Percentiles rank a stretch among this genome's conserved stretches.
Evolutionary conservation across 257 asterid genomes (phyloP).

Genomic region (Salvia miltiorrhiza): DNA sequence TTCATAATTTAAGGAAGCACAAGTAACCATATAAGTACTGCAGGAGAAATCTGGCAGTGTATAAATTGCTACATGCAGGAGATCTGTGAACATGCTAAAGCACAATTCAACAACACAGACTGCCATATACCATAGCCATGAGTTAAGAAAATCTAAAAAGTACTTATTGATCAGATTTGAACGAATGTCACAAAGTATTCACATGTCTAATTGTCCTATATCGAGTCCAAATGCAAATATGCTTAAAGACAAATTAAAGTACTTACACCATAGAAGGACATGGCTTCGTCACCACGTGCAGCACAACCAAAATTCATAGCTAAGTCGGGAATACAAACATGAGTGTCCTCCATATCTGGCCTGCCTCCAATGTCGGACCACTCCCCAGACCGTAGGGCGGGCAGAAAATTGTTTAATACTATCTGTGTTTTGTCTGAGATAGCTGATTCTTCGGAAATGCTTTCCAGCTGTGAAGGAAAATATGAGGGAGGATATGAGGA

Average conservation of each 20-base stretch:
- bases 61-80: neutral
- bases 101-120: neutral
- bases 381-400: conserved; percentile 71
- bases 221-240: neutral
- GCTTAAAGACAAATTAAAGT: conserved; percentile 26
- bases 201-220: neutral
- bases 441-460: conserved; percentile 63
- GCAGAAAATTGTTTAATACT: conserved; percentile 48
- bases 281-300: conserved; percentile 55
- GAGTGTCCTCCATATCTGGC: conserved; percentile 81
- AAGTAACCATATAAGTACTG: neutral
- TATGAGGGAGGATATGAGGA: conserved; percentile 5
- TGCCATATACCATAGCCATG: neutral
- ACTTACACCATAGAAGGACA: conserved; percentile 97
- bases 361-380: conserved; percentile 86
- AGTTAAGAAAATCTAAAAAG: neutral
- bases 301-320: conserved; percentile 55
- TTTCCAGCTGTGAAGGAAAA: conserved; percentile 56
- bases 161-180: neutral
- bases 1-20: neutral
- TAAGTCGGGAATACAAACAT: conserved; percentile 70
- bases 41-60: neutral
- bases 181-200: neutral
- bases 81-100: neutral
- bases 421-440: conserved; percentile 38